Conservation (phyloP, 129 eudicot species). For the Mikania micrantha region DNA sequence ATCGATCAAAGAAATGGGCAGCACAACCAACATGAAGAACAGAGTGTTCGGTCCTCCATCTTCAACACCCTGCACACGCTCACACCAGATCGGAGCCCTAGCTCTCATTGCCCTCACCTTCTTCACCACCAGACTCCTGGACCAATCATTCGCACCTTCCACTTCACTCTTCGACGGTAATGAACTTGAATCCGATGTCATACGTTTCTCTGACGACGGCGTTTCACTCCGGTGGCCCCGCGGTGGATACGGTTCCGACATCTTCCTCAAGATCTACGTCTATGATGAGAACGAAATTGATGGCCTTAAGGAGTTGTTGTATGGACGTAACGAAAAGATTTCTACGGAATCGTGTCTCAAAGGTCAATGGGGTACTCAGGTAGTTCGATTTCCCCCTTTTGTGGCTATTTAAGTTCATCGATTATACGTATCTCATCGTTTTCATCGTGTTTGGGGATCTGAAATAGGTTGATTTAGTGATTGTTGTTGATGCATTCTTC, state of each 20-base stretch:
- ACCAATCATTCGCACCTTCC: constrained; percentile 34
- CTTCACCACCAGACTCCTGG: constrained; percentile 70
- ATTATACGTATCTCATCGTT: background rate
- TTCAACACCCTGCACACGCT: constrained; percentile 52
- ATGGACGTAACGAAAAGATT: constrained; percentile 70
- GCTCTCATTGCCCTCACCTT: constrained; percentile 57
- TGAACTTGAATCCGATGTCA: constrained; percentile 12
- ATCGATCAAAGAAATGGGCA: constrained; percentile 29
- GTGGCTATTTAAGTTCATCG: background rate
- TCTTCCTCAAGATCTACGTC: constrained; percentile 72
- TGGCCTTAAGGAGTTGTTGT: constrained; percentile 54
- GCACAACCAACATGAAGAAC: constrained; percentile 38
- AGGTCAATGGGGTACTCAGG: constrained; percentile 93
- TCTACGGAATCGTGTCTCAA: constrained; percentile 50
- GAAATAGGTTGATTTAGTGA: background rate
- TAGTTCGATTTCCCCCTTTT: background rate
- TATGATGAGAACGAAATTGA: constrained; percentile 82
- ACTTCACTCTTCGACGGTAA: constrained; percentile 1
- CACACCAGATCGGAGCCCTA: constrained; percentile 84
- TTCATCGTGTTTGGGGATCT: background rate
- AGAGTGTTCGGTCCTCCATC: constrained; percentile 29
- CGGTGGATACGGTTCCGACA: constrained; percentile 42
- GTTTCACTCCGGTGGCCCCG: constrained; percentile 33
- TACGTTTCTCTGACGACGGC: constrained; percentile 17
- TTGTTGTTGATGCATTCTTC: background rate